Conservation (phyloP, 805 yeast species). For the Ogataea naganishii region DNA sequence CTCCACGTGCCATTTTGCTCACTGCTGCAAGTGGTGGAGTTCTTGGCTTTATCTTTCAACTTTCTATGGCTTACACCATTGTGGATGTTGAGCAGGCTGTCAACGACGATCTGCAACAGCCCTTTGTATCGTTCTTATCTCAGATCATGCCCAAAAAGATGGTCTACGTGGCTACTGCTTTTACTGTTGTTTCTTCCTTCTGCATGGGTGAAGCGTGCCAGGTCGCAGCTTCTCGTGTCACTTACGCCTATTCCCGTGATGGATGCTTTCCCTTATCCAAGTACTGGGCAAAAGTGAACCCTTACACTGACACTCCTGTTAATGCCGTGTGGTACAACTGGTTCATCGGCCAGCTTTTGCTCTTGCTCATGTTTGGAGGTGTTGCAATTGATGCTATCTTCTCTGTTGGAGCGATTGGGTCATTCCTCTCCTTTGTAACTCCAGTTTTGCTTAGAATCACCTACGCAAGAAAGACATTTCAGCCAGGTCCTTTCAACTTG, state of each 20-base stretch:
- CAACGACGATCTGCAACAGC: conserved; percentile 47
- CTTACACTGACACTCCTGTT: conserved; percentile 50
- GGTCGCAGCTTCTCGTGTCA: conserved; percentile 60
- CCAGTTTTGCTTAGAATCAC: conserved; percentile 55
- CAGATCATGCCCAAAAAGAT: conserved; percentile 36
- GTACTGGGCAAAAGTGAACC: conserved; percentile 40
- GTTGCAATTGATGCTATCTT: conserved; percentile 63
- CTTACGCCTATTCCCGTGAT: conserved; percentile 62
- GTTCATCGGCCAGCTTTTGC: conserved; percentile 44
- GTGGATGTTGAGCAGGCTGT: conserved; percentile 40
- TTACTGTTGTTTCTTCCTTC: conserved; percentile 34
- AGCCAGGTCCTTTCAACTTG: conserved; percentile 60
- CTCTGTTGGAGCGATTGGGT: conserved; percentile 65
- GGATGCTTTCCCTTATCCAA: conserved; percentile 54
- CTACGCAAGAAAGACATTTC: conserved; percentile 41
- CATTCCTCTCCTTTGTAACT: conserved; percentile 57
- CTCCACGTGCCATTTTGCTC: conserved; percentile 59
- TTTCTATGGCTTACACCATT: conserved; percentile 53
- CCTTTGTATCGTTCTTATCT: conserved; percentile 44
- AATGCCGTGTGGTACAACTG: conserved; percentile 56
- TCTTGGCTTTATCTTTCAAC: conserved; percentile 47
- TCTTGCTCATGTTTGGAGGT: conserved; percentile 55
- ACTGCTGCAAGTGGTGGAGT: conserved; percentile 48
- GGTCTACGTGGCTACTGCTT: conserved; percentile 32
- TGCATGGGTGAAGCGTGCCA: conserved; percentile 52